Conservation (phyloP, 805 yeast species). For the Candida insectalens region DNA sequence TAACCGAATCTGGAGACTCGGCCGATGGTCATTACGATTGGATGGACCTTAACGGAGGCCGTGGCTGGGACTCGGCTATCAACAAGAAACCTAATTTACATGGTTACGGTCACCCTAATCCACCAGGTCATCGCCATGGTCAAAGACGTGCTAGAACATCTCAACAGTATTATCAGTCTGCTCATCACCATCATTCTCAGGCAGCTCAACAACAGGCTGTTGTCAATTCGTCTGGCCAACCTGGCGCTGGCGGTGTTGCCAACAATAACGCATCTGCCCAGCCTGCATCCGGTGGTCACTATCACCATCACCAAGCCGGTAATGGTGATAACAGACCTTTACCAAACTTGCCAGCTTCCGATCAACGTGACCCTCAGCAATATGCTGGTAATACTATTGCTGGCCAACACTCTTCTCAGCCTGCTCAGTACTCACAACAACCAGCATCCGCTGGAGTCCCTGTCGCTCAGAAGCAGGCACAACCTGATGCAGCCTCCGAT, state of each 20-base stretch:
- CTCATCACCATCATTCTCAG: conserved; percentile 8
- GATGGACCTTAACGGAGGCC: conserved; percentile 93
- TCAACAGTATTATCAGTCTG: conserved; percentile 12
- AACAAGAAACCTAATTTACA: conserved; percentile 91
- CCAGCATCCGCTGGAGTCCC: conserved; percentile 10
- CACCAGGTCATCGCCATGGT: conserved; percentile 45
- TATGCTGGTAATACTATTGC: neutral
- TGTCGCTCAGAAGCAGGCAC: conserved; percentile 6
- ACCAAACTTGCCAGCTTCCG: conserved; percentile 24
- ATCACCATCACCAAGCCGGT: conserved; percentile 7
- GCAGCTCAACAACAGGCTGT: conserved; percentile 11
- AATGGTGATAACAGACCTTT: conserved; percentile 22
- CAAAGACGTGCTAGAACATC: conserved; percentile 27
- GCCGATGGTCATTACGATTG: conserved; percentile 94
- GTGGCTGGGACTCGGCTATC: conserved; percentile 87
- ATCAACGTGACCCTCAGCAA: neutral
- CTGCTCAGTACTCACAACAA: conserved; percentile 12
- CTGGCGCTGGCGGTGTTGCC: conserved; percentile 15
- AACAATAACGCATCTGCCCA: conserved; percentile 3
- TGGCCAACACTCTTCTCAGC: conserved; percentile 1
- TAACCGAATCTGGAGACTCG: conserved; percentile 57
- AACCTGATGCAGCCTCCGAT: conserved; percentile 11
- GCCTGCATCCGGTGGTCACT: neutral
- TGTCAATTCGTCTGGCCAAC: conserved; percentile 1
- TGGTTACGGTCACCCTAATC: conserved; percentile 94